Conservation (phyloP, 116 monocot species). For the Posidonia oceanica region DNA sequence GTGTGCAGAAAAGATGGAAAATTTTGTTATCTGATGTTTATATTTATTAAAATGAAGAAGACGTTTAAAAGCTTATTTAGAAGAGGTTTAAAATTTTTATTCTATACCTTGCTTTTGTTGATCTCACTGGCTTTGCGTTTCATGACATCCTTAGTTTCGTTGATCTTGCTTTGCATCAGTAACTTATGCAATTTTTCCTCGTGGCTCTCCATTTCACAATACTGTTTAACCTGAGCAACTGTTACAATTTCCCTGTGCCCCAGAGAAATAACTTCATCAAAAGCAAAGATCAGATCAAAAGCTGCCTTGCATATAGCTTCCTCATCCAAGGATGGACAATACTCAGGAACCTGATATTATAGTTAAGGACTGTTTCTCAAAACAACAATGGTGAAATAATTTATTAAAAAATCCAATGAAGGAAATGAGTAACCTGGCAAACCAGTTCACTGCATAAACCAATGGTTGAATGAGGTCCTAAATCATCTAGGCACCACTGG, state of each 20-base stretch:
- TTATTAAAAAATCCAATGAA: too few species aligned
- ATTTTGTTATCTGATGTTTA: too few species aligned
- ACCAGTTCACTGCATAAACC: too few species aligned
- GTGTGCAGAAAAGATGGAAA: too few species aligned
- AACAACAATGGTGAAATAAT: too few species aligned
- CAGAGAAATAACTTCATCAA: constrained; percentile 97
- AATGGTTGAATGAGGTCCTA: too few species aligned
- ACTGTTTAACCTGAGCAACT: constrained; percentile 86
- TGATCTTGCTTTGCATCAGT: constrained; percentile 90
- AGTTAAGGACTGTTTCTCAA: background rate
- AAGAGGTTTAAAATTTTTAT: too few species aligned
- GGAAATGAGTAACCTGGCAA: too few species aligned
- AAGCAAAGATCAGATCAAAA: constrained; percentile 18
- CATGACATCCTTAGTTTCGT: constrained; percentile 28
- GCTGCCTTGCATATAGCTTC: constrained; percentile 73
- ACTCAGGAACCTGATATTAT: constrained; percentile 69
- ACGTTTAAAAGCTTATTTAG: too few species aligned
- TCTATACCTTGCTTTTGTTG: constrained; percentile 89
- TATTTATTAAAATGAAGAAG: too few species aligned
- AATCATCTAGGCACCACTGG: too few species aligned
- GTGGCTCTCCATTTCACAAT: constrained; percentile 98
- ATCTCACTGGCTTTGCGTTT: constrained; percentile 78
- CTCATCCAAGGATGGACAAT: constrained; percentile 84
- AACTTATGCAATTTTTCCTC: constrained; percentile 93
- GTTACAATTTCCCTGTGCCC: constrained; percentile 95